A percentile compares a stretch with the other conserved stretches of the same genome.
Evolutionary conservation across 345 rosid genomes (phyloP).

Genomic region (Excoecaria cochinchinensis): DNA sequence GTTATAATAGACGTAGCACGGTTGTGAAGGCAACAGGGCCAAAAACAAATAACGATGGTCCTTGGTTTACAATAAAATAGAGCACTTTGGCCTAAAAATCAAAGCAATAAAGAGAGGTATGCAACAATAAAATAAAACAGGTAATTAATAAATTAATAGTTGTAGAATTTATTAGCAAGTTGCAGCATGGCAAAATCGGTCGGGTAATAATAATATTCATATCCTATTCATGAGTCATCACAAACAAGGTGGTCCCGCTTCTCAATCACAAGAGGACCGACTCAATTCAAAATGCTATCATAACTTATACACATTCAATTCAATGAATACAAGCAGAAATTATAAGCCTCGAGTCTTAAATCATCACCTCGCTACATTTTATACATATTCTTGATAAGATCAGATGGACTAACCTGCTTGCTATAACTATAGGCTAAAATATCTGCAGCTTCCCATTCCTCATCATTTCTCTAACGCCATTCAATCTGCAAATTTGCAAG

Average conservation of each 20-base stretch:
- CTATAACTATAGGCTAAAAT: background rate
- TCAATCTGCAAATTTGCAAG: too few relatives aligned
- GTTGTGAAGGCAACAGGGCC: too few relatives aligned
- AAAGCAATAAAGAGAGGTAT: too few relatives aligned
- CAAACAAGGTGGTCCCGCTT: background rate
- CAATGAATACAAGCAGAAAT: background rate
- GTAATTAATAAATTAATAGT: background rate
- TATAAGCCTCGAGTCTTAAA: background rate
- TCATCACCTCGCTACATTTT: background rate
- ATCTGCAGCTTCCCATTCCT: background rate
- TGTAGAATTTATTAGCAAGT: background rate
- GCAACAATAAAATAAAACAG: too few relatives aligned
- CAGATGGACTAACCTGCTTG: background rate
- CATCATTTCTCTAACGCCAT: background rate
- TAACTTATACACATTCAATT: too few relatives aligned
- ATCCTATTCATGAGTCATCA: constrained; percentile 7
- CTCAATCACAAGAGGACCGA: background rate
- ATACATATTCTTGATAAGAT: background rate
- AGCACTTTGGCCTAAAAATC: too few relatives aligned
- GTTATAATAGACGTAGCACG: too few relatives aligned
- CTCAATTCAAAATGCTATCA: background rate
- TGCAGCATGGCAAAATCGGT: background rate
- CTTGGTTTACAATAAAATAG: too few relatives aligned
- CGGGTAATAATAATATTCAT: background rate
- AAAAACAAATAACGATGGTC: too few relatives aligned